Evolutionary conservation across 257 asterid species (phyloP), one percentile per base, ranked within the genome.

Genomic region (Lithospermum erythrorhizon): DNA sequence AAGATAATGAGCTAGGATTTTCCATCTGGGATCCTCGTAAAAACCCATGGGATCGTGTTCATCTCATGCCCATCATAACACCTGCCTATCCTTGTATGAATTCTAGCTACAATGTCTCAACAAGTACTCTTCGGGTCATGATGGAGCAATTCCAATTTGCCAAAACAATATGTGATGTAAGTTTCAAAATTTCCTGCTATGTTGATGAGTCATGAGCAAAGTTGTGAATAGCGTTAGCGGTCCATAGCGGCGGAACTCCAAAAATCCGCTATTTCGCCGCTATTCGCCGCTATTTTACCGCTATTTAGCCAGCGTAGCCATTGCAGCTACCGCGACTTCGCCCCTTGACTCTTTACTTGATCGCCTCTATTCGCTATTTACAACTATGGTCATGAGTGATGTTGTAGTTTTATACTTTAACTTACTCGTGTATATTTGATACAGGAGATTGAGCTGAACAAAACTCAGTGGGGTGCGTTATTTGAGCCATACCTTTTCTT

Each of bases 31-130:
- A 89, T 78, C 95, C 96, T 59, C 86, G 97, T 1, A 89, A 78
- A 72, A 79, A 94, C 67, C 97, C 80, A 64, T 77, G 88, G 90
- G 99, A 94, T 61, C 77, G 99, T 1, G 76, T 59, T 65, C 96
- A 94, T 75, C 89, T 70, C 53, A 94, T 94, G 99, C 95, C 99
- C 15, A 89, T 94, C 65, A 89, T 94, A 72, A 94, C 99, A 47
- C 99, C 99, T 72, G 95, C 93, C 15, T 94, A 94, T 79, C 99
- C 99, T 27, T 94, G 95, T 81, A 89, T 94, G 99, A 94, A 94
- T 70, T 89, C 99, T 45, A 94, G 99, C 78, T 94, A 89, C 77
- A 94, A 94, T 51, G 97, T 87, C 52, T 94, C 99, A 35, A 70
- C 94, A 51, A 94, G 96, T 75, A 94, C 99, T 21, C 87, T 89